Evolutionary conservation across 2,329 filamentous ascomycete genomes (phyloP).

Genomic region (Mycosphaerella sp.): DNA sequence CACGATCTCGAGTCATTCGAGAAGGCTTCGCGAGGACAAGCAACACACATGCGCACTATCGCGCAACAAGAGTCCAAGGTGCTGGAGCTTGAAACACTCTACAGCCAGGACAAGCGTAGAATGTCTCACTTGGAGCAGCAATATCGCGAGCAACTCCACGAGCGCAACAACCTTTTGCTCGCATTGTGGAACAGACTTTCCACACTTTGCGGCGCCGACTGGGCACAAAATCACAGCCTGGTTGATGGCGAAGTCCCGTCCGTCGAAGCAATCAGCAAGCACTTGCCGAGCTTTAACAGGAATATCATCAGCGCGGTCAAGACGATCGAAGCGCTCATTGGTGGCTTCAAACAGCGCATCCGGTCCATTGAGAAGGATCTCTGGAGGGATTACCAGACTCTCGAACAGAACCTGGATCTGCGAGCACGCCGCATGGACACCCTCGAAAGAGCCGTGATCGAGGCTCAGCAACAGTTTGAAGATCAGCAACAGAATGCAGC

Average conservation of each 20-base stretch:
- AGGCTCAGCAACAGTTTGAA: conserved; percentile 39
- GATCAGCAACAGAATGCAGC: conserved; percentile 17
- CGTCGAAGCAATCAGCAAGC: conserved; percentile 76
- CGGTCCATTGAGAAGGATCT: conserved; percentile 81
- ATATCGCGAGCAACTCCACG: conserved; percentile 78
- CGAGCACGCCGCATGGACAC: conserved; percentile 81
- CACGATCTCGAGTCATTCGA: conserved; percentile 86
- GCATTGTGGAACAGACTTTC: conserved; percentile 87
- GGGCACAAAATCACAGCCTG: conserved; percentile 81
- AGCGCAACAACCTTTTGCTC: conserved; percentile 82
- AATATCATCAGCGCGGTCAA: conserved; percentile 84
- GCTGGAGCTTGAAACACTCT: conserved; percentile 74
- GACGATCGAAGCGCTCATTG: conserved; percentile 73
- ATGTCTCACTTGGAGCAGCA: conserved; percentile 69
- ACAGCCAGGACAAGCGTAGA: conserved; percentile 69
- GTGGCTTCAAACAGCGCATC: conserved; percentile 71
- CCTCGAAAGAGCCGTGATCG: conserved; percentile 71
- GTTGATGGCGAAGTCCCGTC: conserved; percentile 83
- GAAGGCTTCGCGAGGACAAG: conserved; percentile 77
- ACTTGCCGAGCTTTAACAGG: conserved; percentile 81
- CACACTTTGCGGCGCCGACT: conserved; percentile 79
- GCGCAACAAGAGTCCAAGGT: conserved; percentile 79
- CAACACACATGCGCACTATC: conserved; percentile 78
- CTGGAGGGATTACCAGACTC: conserved; percentile 80
- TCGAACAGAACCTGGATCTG: conserved; percentile 73